Base-by-base conservation (phyloP, 495 filamentous ascomycete genomes). In the Podospora australis region DNA sequence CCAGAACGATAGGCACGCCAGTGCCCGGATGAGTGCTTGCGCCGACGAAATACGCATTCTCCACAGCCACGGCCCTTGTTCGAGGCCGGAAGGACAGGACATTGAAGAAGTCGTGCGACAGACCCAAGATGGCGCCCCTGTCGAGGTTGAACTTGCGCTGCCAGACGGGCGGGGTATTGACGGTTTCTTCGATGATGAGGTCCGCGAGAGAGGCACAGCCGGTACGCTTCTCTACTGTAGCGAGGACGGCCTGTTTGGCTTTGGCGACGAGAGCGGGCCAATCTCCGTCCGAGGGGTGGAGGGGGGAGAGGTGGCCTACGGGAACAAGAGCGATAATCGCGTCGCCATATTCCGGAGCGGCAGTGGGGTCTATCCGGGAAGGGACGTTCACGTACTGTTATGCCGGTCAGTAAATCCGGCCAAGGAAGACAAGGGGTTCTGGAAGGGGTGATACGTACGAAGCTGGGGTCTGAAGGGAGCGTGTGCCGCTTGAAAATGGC, bases 21-120 rank as follows among this genome's bases (percentile, higher is more conserved):
- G 83, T 85, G 2, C 83, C 83, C 0, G 83, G 83, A 71, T 87
- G 82, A 39, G 82, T 84, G 52, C 72, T 79, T 1, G 82, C 82
- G 13, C 83, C 83, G 1, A 86, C 83, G 60, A 87, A 86, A 53
- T 81, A 83, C 38, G 75, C 55, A 6, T 69, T 62, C 9, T 66
- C 46, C 20, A 84, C 69, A 4, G 50, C 62, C 6, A 64, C 46
- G 30, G 80, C 78, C 48, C 68, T 68, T 4, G 78, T 84, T 39
- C 67, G 64, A 0, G 83, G 83, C 2, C 83, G 64, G 66, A 86
- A 87, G 17, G 67, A 65, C 2, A 86, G 59, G 19, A 87, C 83
- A 57, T 87, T 87, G 59, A 84, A 82, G 67, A 87, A 87, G 22
- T 66, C 70, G 65, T 87, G 83, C 16, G 70, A 73, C 19, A 87